Evolutionary conservation across 139 green algal species (phyloP), one percentile per base, ranked within the genome.

Genomic region (Penium margaritaceum): DNA sequence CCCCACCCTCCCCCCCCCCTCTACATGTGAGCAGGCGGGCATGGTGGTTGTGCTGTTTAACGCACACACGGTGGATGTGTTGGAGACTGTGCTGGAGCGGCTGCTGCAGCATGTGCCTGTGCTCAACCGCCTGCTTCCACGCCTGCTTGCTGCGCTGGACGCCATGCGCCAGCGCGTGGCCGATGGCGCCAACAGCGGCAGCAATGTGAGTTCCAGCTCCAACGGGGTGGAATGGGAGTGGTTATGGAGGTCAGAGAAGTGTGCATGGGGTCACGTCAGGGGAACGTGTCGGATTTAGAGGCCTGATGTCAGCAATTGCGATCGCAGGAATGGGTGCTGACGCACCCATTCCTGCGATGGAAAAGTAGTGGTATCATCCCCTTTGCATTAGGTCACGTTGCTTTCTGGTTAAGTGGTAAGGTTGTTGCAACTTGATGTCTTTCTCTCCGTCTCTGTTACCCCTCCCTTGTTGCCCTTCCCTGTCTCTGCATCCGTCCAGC

Each of bases 41-140:
- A 33, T 77, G 30, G 41, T 79, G n/a, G 63, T 75, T 17, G 37
- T 51, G 4, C 17, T 74, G 29, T 79, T 79, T 65, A 77, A 79
- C 58, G 64, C 67, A 12, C 63, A 64, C 32, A 36, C 72, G 32
- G 29, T 79, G 63, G 72, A 79, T 14, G 32, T 55, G 21, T 37
- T 79, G 7, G 72, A 79, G 72, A 19, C 12, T 7, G 29, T 44
- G 33, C 62, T 79, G 19, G 63, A 75, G 38, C 27, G 64, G 29
- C 29, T 76, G 34, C n/a, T 79, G 27, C 35, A 5, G 5, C 24
- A 68, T 19, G 6, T 67, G 60, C 72, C 72, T 30, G 9, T 75
- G 7, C 33, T 54, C 17, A 41, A 21, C 17, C 21, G 72, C 3
- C 63, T 67, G 27, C 17, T 79, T 6, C 63, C 72, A 15, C 37